Base-by-base conservation (phyloP, 352 stramenopile genomes). In the Pythium myriotylum region DNA sequence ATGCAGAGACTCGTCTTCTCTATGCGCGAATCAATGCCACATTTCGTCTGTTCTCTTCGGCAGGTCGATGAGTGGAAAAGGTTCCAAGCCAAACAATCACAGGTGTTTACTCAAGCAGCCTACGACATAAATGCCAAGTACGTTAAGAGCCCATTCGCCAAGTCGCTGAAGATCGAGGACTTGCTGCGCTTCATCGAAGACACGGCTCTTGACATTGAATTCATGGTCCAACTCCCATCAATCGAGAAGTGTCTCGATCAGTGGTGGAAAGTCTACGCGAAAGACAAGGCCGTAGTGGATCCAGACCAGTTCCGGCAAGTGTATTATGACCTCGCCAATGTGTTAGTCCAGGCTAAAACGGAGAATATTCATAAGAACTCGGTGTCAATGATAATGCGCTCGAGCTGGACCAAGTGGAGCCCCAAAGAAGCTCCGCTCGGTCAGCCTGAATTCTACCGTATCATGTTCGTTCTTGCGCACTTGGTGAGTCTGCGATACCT, bases 141-240 rank as follows among this genome's bases (percentile, higher is more conserved):
- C 64, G 69, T 89, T 65, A 93, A 92, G 64, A 94, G 81, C 26
- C 62, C 81, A 17, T 86, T 89, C 46, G 73, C 83, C 39, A 70
- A 76, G 33, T 92, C 80, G 4, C 73, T 77, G 32, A 76, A 77
- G 35, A 51, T 89, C 33, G 79, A 92, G 14, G 82, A 91, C 54
- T 55, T 93, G 48, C 26, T 84, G 49, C 72, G 79, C 2, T 93
- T 89, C 51, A 64, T 93, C 29, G 80, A 89, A 39, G 84, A 92
- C 54, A 91, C 82, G 2, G 70, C 75, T 19, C 49, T 92, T 32
- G 84, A 95, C 54, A 89, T 92, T 45, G 85, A 91, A 50, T 93
- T 92, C 37, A 91, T 92, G 79, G 78, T 89, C 46, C 81, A 90
- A 50, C 59, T 95, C 12, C 86, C 86, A 43, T 93, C 84, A 23